These are phyloP conservation scores for Garcia nutans DNA, from an alignment of 345 rosid genomes.

Conservation along the genomic window DNA sequence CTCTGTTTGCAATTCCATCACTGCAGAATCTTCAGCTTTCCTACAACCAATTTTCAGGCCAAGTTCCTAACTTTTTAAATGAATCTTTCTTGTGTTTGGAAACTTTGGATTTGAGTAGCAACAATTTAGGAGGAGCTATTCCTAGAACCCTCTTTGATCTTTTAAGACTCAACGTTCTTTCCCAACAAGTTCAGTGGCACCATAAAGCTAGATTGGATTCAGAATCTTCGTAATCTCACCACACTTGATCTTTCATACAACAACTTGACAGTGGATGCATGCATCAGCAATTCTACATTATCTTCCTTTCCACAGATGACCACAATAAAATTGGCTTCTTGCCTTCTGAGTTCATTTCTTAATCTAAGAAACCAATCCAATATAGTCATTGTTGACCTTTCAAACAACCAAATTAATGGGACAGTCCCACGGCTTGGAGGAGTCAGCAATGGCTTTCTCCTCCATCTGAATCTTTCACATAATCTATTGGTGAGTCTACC, in stretches of 20 bases:
- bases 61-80: not conserved
- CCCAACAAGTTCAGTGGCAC: conserved; percentile 46
- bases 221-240: conserved; percentile 28
- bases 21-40: conserved; percentile 26
- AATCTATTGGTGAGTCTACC: conserved; percentile 6
- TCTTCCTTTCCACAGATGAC: conserved; percentile 14
- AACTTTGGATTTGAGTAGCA: conserved; percentile 42
- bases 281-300: not conserved
- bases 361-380: conserved; percentile 26
- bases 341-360: conserved; percentile 38
- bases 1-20: conserved; percentile 19
- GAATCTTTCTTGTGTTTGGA: conserved; percentile 10
- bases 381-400: conserved; percentile 35
- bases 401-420: conserved; percentile 40
- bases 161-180: conserved; percentile 23
- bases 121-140: conserved; percentile 36
- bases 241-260: conserved; percentile 40
- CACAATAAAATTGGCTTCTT: conserved; percentile 44
- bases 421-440: conserved; percentile 52
- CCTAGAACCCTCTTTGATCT: conserved; percentile 20
- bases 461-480: conserved; percentile 20
- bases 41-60: conserved; percentile 35
- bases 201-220: conserved; percentile 21
- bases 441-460: not conserved
- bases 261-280: conserved; percentile 19